Evolutionary conservation across 176 grass and related monocot species (phyloP).

Genomic region (Bolboschoenus planiculmis): DNA sequence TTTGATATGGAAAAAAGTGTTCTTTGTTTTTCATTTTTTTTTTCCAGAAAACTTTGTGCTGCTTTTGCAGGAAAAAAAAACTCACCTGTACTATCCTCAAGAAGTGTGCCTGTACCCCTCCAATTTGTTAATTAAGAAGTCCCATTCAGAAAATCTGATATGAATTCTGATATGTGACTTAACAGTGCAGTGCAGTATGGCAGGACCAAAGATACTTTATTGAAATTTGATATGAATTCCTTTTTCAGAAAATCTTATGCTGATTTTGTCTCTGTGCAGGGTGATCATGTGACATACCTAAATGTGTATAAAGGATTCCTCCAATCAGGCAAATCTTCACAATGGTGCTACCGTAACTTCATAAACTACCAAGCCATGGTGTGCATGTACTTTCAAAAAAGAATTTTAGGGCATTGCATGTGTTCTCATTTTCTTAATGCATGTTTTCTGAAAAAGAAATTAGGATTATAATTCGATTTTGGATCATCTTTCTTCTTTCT

Average conservation of each 20-base stretch:
- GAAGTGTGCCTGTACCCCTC: background rate
- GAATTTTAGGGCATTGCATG: background rate
- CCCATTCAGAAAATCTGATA: background rate
- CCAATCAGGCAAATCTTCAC: slow-evolving; percentile 81
- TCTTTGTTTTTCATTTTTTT: background rate
- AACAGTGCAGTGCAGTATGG: background rate
- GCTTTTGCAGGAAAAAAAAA: background rate
- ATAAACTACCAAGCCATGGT: slow-evolving; percentile 95
- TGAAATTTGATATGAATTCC: background rate
- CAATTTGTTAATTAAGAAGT: background rate
- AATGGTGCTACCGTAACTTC: slow-evolving; percentile 98
- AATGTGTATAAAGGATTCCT: slow-evolving; percentile 97
- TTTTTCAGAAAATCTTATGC: background rate
- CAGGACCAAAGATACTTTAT: background rate
- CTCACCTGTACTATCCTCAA: background rate
- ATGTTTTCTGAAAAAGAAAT: background rate
- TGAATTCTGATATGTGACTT: too few relatives aligned
- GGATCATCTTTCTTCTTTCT: background rate
- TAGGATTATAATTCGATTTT: background rate
- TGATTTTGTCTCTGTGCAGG: slow-evolving; percentile 35
- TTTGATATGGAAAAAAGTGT: background rate
- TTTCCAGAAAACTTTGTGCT: background rate
- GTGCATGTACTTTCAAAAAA: slow-evolving; percentile 21
- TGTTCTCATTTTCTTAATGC: slow-evolving; percentile 4
- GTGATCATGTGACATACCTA: slow-evolving; percentile 90